Conservation (phyloP, 1,139 yeast species). For the Taphrina communis region DNA sequence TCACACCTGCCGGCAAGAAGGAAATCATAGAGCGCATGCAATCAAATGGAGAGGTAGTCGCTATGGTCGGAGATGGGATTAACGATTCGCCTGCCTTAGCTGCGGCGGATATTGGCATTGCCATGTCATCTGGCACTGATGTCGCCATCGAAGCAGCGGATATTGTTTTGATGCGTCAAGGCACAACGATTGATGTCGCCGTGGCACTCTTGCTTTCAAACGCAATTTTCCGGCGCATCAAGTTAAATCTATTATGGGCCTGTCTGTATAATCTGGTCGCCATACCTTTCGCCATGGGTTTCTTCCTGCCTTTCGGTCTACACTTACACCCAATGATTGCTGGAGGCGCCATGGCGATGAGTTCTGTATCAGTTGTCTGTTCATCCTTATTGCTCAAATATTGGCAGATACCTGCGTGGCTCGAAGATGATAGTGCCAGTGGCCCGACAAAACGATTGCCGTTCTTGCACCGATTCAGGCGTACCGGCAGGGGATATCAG, state of each 20-base stretch:
- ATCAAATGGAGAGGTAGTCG: conserved; percentile 51
- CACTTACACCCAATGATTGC: conserved; percentile 92
- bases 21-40: conserved; percentile 68
- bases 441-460: neutral
- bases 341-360: conserved; percentile 84
- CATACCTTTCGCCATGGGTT: conserved; percentile 97
- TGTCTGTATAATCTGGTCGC: conserved; percentile 79
- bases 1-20: conserved; percentile 78
- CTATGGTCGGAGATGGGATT: conserved; percentile 95
- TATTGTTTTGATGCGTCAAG: conserved; percentile 64
- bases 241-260: conserved; percentile 84
- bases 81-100: conserved; percentile 96
- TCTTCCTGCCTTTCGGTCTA: conserved; percentile 75
- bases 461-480: neutral
- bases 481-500: neutral
- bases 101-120: conserved; percentile 85
- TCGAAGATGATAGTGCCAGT: neutral
- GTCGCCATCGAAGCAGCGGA: conserved; percentile 97
- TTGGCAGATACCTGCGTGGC: conserved; percentile 52
- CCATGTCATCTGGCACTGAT: conserved; percentile 90
- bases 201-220: conserved; percentile 75
- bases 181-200: conserved; percentile 67
- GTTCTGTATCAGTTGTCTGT: conserved; percentile 85
- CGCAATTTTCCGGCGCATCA: conserved; percentile 74
- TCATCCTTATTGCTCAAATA: conserved; percentile 69